Evolutionary conservation across 306 rosid genomes (phyloP).

Genomic region (Quercus bicolor): DNA sequence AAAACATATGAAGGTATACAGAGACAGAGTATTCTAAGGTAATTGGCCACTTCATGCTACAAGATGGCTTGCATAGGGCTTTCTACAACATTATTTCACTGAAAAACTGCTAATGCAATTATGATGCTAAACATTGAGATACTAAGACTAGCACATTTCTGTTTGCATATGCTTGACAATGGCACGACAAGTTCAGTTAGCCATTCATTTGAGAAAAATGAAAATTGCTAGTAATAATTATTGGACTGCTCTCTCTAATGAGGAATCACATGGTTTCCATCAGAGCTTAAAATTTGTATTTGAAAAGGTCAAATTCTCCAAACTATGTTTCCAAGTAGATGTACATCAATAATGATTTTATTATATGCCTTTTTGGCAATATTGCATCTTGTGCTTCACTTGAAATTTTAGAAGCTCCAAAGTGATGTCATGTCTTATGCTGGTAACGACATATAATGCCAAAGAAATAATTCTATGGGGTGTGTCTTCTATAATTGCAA

Average conservation of each 20-base stretch:
- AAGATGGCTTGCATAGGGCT: neutral
- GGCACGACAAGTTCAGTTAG: neutral
- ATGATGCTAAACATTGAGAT: neutral
- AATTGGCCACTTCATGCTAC: neutral
- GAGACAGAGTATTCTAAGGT: neutral
- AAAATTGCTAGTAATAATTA: neutral
- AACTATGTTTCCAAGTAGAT: neutral
- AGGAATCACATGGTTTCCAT: neutral
- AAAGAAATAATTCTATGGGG: neutral
- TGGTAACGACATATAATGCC: neutral
- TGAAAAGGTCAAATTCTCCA: neutral
- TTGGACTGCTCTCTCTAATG: neutral
- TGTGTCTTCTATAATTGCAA: neutral
- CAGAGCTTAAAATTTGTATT: neutral
- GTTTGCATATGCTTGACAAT: neutral
- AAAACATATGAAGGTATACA: neutral
- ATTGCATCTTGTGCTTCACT: neutral
- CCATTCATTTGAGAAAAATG: neutral
- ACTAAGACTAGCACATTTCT: neutral
- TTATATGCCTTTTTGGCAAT: neutral
- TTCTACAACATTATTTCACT: neutral
- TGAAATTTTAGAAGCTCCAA: neutral
- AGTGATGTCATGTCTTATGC: neutral
- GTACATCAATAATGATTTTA: neutral
- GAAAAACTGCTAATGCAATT: neutral